phyloP scores from a whole-genome alignment of 345 rosid species.

The Euphorbia pulcherrima region DNA sequence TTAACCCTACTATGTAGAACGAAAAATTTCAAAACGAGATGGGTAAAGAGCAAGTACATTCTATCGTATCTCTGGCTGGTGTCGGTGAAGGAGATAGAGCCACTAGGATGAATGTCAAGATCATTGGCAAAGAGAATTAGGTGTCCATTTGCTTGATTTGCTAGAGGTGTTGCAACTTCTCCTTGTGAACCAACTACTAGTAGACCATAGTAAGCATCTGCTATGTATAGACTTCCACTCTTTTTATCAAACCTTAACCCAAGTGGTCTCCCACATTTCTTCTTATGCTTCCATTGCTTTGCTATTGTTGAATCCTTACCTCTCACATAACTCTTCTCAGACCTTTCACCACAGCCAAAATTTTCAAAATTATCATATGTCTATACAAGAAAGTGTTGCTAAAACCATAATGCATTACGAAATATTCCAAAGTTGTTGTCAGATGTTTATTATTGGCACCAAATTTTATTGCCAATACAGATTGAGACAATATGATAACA shows the following conservation, averaged over 20 bases:
- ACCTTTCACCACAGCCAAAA: conserved; percentile 42
- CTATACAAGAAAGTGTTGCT: too few relatives aligned
- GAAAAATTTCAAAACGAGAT: too few relatives aligned
- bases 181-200: conserved; percentile 79
- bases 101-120: conserved; percentile 75
- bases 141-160: conserved; percentile 60
- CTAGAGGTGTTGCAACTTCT: conserved; percentile 70
- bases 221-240: conserved; percentile 38
- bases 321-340: conserved; percentile 60
- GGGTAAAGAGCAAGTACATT: conserved; percentile 30
- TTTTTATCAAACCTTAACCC: conserved; percentile 69
- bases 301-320: conserved; percentile 82
- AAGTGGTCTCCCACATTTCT: conserved; percentile 73
- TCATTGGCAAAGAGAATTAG: conserved; percentile 91
- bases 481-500: too few relatives aligned
- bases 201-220: conserved; percentile 91
- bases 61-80: conserved; percentile 87
- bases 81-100: conserved; percentile 91
- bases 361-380: not conserved
- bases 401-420: too few relatives aligned
- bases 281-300: conserved; percentile 94
- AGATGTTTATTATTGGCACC: too few relatives aligned
- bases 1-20: too few relatives aligned
- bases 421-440: too few relatives aligned
- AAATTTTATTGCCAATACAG: too few relatives aligned